Evolutionary conservation across 192 early-diverging fungal species (phyloP), one percentile per base, ranked within the genome.

Genomic region (Spizellomyces punctatus): DNA sequence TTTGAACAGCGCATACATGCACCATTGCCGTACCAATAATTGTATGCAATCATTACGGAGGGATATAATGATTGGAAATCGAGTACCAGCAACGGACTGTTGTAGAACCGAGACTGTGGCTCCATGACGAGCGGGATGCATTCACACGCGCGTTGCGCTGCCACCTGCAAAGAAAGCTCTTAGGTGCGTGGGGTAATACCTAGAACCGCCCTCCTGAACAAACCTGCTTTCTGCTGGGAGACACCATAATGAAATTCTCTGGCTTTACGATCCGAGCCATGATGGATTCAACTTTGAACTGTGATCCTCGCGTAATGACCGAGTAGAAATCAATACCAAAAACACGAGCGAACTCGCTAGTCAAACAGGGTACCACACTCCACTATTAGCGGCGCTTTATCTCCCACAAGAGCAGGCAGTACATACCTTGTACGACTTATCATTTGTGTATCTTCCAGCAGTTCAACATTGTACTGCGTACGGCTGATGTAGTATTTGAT

Each of bases 51-150:
- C 90, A 98, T 95, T 14, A 98, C 83, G 69, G 92, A 94, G 17
- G 96, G 96, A 64, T 98, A 98, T 16, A 98, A 79, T 57, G 90
- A 92, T 73, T 96, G 95, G 59, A 97, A 98, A 79, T 98, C 96
- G 42, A 96, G 79, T 6, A 98, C 94, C 2, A 95, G 76, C 22
- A 96, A 68, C 6, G 96, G 96, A 73, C 90, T 89, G 14, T 79
- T 89, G 79, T 95, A 98, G 67, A 94, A 93, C 21, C 82, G 73
- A 12, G 93, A 91, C 57, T 85, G 69, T 9, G 96, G 96, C 77
- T 98, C 96, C 83, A 96, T 86, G 14, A 92, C 88, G 46, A 98
- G 82, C 8, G 95, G 94, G n/a, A 95, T 69, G 67, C 91, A 94
- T 67, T 96, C 94, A 49, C 89, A 79, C 1, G 93, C 93, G 7